Evolutionary conservation across 2,329 filamentous ascomycete species (phyloP).

Genomic region (Pezicula carpinea): DNA sequence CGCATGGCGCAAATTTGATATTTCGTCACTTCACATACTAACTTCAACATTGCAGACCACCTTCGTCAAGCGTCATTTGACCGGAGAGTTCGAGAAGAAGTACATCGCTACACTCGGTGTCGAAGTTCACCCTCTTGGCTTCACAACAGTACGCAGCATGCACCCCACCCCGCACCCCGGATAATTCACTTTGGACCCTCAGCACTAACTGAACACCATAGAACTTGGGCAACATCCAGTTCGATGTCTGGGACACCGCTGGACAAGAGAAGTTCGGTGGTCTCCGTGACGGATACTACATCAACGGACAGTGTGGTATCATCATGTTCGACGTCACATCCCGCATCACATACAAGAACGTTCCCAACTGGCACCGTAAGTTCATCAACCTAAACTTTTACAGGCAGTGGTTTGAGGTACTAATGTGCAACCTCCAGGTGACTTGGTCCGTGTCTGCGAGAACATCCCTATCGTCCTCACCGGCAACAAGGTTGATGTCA

Average conservation of each 20-base stretch:
- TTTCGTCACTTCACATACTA: constrained; percentile 12
- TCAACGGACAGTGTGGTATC: constrained; percentile 99
- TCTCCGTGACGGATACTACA: constrained; percentile 99
- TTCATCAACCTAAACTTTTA: constrained; percentile 22
- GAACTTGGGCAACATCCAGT: constrained; percentile 95
- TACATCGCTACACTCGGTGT: constrained; percentile 99
- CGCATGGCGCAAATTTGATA: constrained; percentile 13
- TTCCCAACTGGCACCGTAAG: constrained; percentile 99
- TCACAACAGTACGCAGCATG: constrained; percentile 93
- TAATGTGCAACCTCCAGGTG: constrained; percentile 53
- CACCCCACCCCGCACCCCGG: constrained; percentile 14
- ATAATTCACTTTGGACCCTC: constrained; percentile 14
- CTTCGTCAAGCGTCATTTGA: constrained; percentile 99
- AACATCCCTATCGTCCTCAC: constrained; percentile 97
- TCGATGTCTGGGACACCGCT: constrained; percentile 99
- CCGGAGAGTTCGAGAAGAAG: constrained; percentile 99
- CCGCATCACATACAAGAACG: constrained; percentile 99
- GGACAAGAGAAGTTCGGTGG: constrained; percentile 99
- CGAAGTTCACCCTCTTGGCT: constrained; percentile 96
- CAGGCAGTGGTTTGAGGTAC: neutral
- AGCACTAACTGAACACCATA: constrained; percentile 27
- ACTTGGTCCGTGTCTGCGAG: constrained; percentile 98
- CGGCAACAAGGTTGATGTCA: constrained; percentile 99
- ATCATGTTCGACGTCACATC: constrained; percentile 99
- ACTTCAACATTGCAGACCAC: constrained; percentile 65